Percentiles rank a stretch among this genome's conserved stretches.
phyloP scores from a whole-genome alignment of 2,329 filamentous ascomycete species.

The Drechslera avenae region DNA sequence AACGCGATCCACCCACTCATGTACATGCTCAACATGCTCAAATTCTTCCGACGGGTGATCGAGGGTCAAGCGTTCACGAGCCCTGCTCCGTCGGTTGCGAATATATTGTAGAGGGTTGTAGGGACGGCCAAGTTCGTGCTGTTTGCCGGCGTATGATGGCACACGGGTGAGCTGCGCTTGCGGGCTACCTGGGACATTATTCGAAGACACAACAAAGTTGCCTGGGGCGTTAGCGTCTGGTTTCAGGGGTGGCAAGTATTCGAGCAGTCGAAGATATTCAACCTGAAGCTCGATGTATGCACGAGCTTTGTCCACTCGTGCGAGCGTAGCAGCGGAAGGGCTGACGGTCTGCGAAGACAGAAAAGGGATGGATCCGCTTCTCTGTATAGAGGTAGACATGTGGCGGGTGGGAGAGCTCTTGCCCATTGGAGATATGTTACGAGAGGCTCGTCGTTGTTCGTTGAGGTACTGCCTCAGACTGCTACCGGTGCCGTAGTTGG shows the following conservation, averaged over 20 bases:
- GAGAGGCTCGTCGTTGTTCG: constrained; percentile 68
- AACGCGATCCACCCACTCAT: constrained; percentile 76
- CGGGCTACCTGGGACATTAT: constrained; percentile 50
- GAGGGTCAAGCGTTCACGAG: constrained; percentile 74
- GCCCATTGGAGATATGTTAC: constrained; percentile 65
- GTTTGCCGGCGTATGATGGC: constrained; percentile 45
- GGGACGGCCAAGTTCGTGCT: constrained; percentile 63
- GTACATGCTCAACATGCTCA: constrained; percentile 72
- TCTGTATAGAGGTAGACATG: constrained; percentile 34
- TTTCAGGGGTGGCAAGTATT: constrained; percentile 75
- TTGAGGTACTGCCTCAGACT: constrained; percentile 72
- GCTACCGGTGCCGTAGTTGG: constrained; percentile 55
- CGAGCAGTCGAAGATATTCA: constrained; percentile 81
- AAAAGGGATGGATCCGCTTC: constrained; percentile 32
- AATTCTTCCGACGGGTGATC: constrained; percentile 79
- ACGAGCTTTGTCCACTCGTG: constrained; percentile 82
- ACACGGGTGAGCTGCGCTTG: constrained; percentile 48
- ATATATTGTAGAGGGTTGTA: constrained; percentile 96
- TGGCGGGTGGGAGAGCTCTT: constrained; percentile 41
- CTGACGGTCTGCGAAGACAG: constrained; percentile 56
- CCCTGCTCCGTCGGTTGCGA: constrained; percentile 84
- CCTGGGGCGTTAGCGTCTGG: constrained; percentile 49
- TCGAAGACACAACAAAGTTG: constrained; percentile 49
- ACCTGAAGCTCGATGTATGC: constrained; percentile 83
- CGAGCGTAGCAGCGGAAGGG: constrained; percentile 79